These are phyloP conservation scores for Medicago truncatula DNA, from an alignment of 306 rosid species.

Conservation along the genomic window DNA sequence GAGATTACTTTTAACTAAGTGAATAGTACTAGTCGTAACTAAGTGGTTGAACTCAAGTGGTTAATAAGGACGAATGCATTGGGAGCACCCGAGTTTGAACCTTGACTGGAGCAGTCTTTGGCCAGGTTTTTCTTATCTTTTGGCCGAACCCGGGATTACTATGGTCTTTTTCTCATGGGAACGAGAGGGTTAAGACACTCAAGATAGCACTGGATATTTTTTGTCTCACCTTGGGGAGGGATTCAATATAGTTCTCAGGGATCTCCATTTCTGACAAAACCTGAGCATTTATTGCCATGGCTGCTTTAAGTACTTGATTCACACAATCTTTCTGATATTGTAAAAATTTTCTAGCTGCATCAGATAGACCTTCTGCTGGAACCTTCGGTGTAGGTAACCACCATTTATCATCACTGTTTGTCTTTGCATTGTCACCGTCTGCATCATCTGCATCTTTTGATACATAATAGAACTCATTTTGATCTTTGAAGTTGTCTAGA, in stretches of 20 bases:
- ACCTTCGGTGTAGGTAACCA: conserved; percentile 95
- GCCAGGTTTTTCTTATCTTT: not conserved
- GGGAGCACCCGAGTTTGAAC: not conserved
- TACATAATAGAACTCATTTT: conserved; percentile 80
- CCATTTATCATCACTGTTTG: conserved; percentile 86
- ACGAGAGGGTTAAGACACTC: not conserved
- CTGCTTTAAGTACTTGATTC: conserved; percentile 98
- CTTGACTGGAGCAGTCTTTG: not conserved
- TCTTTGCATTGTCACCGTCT: conserved; percentile 50
- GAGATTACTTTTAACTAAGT: not conserved
- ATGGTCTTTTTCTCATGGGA: not conserved
- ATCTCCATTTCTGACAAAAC: conserved; percentile 91
- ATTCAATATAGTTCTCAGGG: conserved; percentile 89
- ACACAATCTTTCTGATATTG: conserved; percentile 95
- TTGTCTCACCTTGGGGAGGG: conserved; percentile 84
- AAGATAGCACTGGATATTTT: not conserved
- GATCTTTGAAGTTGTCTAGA: conserved; percentile 83
- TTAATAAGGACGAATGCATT: not conserved
- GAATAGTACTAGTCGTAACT: not conserved
- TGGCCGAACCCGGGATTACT: not conserved
- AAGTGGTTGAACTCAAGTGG: not conserved
- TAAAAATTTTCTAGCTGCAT: conserved; percentile 73
- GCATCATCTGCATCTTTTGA: conserved; percentile 65
- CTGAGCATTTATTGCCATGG: conserved; percentile 98
- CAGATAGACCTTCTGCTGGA: conserved; percentile 85